Conservation (phyloP, 306 rosid genomes). For the Acacia confusa region DNA sequence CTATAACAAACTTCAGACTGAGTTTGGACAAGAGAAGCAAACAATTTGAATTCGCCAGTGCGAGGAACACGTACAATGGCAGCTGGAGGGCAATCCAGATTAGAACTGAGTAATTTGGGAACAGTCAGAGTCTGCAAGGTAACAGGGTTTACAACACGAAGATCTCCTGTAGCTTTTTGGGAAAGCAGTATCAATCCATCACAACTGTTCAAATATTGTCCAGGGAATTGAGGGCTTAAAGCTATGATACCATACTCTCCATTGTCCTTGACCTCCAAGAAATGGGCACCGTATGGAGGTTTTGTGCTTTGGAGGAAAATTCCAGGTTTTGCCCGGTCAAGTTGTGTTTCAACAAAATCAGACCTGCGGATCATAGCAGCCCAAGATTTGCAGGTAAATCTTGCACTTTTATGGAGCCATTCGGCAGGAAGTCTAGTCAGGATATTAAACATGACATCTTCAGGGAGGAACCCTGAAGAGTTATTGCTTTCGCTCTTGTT, state of each 20-base stretch:
- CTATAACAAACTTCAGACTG: constrained; percentile 4
- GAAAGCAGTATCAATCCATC: constrained; percentile 9
- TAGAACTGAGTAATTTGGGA: not conserved
- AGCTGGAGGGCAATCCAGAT: constrained; percentile 8
- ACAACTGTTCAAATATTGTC: constrained; percentile 18
- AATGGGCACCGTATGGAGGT: constrained; percentile 13
- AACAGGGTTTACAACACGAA: not conserved
- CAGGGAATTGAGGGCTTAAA: not conserved
- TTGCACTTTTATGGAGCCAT: constrained; percentile 6
- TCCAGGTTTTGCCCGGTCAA: not conserved
- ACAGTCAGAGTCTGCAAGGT: constrained; percentile 5
- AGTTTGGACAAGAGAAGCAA: constrained; percentile 21
- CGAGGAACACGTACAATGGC: constrained; percentile 23
- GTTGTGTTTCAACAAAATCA: constrained; percentile 21
- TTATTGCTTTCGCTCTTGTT: not conserved
- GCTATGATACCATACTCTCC: not conserved
- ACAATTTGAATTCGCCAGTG: constrained; percentile 21
- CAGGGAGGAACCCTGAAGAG: not conserved
- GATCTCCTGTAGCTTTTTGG: not conserved
- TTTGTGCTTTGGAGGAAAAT: constrained; percentile 13
- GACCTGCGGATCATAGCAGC: constrained; percentile 10
- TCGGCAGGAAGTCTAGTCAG: constrained; percentile 20
- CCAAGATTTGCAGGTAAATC: constrained; percentile 26
- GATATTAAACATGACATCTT: constrained; percentile 18
- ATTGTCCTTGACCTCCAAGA: constrained; percentile 22